Evolutionary conservation across 306 rosid genomes (phyloP), one percentile per base, ranked within the genome.

Genomic region (Malus sylvestris): DNA sequence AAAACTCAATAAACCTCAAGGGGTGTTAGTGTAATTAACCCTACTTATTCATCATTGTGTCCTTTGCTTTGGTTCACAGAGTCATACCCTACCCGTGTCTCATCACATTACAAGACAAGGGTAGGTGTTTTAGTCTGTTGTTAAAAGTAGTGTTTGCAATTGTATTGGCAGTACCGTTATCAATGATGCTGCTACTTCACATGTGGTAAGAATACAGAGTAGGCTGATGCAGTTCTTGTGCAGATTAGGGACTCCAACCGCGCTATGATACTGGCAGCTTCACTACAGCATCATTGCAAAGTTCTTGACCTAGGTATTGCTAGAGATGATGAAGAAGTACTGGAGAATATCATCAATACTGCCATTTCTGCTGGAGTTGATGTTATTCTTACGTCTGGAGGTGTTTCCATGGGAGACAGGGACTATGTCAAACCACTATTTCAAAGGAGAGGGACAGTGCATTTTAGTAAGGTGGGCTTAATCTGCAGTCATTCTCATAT

Each of bases 371-470:
- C 97, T 81, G 97, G 95, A 71, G 83, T 85, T 74, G 73, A 94
- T 70, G 86, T 94, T 87, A 96, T 94, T 82, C 78, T 94, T 63
- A 89, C 97, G 86, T 91, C 98, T 76, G 98, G 98, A 68, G 98
- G 98, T 74, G 97, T 94, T 85, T 92, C 98, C 42, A 92, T 92
- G 98, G 98, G 96, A 83, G 97, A 94, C 89, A 94, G 71, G 89
- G 98, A 94, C 85, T 94, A 85, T 81, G 88, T 92, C 74, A 92
- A 87, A 86, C 93, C 96, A 64, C 81, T 81, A 40, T 25, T 94
- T 61, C 85, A 79, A 67, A 89, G 84, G 83, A 87, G 86, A 79
- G 98, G 98, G 71, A 86, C 84, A 57, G 78, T 90, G 59, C 85
- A 92, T 85, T 94, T 92, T 60, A 84, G 72, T 61, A 89, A 86